Percentiles rank a stretch among this genome's conserved stretches.
Evolutionary conservation across 306 rosid species (phyloP).

Genomic region (Cucumis sativus): DNA sequence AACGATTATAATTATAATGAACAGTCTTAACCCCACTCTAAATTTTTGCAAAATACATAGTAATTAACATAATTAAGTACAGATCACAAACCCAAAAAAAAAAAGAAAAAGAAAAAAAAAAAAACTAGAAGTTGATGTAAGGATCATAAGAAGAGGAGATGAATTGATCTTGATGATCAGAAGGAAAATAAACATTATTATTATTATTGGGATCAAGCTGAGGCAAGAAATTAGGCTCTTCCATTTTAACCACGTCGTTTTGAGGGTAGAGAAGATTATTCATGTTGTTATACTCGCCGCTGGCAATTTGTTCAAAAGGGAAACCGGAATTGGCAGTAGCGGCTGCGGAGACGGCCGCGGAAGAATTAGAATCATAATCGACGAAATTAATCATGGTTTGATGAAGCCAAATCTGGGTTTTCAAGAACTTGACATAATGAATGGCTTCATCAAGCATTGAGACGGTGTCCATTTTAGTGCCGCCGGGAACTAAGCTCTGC

Average conservation of each 20-base stretch:
- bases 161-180: conserved; percentile 4
- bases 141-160: conserved; percentile 3
- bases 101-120: background rate
- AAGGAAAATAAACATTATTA: background rate
- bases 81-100: background rate
- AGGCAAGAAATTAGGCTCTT: background rate
- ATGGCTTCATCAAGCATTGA: conserved; percentile 84
- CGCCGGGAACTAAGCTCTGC: conserved; percentile 88
- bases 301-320: background rate
- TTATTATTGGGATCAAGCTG: background rate
- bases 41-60: background rate
- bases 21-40: background rate
- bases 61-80: conserved; percentile 7
- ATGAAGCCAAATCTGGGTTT: conserved; percentile 74
- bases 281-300: background rate
- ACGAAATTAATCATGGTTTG: conserved; percentile 50
- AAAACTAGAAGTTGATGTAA: background rate
- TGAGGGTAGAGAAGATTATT: background rate
- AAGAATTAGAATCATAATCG: background rate
- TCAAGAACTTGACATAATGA: conserved; percentile 72
- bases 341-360: background rate
- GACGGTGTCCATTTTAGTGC: conserved; percentile 80
- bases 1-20: background rate
- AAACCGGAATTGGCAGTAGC: background rate
- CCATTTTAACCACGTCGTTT: conserved; percentile 4